These are phyloP conservation scores for Clarkia xantiana DNA, from an alignment of 345 rosid genomes.

Conservation along the genomic window DNA sequence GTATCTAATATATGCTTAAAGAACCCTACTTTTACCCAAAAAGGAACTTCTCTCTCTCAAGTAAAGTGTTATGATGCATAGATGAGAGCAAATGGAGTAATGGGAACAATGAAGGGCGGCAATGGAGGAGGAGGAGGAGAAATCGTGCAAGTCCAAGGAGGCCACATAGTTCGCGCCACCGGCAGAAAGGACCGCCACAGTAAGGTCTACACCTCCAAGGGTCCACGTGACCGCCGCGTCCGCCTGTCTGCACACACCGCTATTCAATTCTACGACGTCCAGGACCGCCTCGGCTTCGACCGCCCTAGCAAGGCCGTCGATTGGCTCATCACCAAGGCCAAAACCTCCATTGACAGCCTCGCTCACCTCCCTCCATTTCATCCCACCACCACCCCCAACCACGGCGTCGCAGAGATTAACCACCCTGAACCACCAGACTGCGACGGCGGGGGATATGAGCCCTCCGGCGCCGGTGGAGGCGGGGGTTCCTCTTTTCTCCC, in stretches of 20 bases:
- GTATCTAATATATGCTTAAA: too few relatives aligned
- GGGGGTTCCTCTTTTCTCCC: slow-evolving; percentile 17
- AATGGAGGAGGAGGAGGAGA: slow-evolving; percentile 33
- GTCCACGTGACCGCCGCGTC: slow-evolving; percentile 67
- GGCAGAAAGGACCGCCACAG: slow-evolving; percentile 71
- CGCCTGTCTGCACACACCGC: slow-evolving; percentile 77
- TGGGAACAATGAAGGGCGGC: slow-evolving; percentile 12
- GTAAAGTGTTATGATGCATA: too few relatives aligned
- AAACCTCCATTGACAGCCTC: slow-evolving; percentile 61
- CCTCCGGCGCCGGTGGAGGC: slow-evolving; percentile 6
- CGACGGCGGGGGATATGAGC: too few relatives aligned
- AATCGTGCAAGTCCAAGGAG: slow-evolving; percentile 57
- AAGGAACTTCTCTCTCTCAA: too few relatives aligned
- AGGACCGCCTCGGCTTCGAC: slow-evolving; percentile 73
- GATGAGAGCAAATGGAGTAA: too few relatives aligned
- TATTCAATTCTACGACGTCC: slow-evolving; percentile 73
- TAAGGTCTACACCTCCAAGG: slow-evolving; percentile 63
- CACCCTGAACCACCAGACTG: too few relatives aligned
- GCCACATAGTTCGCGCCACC: slow-evolving; percentile 51
- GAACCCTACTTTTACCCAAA: too few relatives aligned
- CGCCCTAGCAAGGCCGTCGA: slow-evolving; percentile 83
- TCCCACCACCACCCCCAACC: slow-evolving; percentile 5
- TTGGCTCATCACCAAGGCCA: slow-evolving; percentile 75
- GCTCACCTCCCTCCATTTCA: slow-evolving; percentile 36
- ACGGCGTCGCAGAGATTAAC: slow-evolving; percentile 10